A percentile compares a stretch with the other conserved stretches of the same genome.
These are phyloP conservation scores for Schizophyllum commune DNA, from an alignment of 1,284 basidiomycete genomes.

Conservation along the genomic window DNA sequence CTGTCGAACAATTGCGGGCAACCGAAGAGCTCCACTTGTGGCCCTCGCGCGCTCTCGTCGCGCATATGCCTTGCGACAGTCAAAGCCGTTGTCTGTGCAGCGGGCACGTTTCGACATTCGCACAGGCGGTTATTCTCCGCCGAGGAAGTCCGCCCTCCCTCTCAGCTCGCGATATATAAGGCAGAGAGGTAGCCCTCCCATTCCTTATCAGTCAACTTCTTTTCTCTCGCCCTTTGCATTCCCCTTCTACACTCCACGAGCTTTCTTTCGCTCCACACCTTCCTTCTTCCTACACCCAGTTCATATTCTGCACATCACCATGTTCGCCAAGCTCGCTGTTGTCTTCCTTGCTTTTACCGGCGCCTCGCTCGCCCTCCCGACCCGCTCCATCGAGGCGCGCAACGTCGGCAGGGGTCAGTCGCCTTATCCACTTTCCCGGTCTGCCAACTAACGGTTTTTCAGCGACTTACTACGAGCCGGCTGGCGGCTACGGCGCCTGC, in stretches of 20 bases:
- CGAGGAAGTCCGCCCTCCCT: not conserved
- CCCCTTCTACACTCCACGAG: not conserved
- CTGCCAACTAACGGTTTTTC: not conserved
- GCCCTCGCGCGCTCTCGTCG: too few relatives aligned
- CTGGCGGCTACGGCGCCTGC: slow-evolving; percentile 3
- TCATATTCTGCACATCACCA: not conserved
- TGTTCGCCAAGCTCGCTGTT: not conserved
- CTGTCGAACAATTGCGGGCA: too few relatives aligned
- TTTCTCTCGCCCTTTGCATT: not conserved
- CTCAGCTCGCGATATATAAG: not conserved
- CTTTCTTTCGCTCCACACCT: not conserved
- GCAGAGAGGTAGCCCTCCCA: too few relatives aligned
- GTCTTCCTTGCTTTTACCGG: not conserved
- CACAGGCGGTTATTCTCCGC: not conserved
- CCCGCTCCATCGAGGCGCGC: not conserved
- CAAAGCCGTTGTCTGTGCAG: not conserved
- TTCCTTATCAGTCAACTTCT: not conserved
- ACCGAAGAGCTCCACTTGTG: too few relatives aligned
- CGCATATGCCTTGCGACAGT: too few relatives aligned
- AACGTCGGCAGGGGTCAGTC: not conserved
- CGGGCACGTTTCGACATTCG: not conserved
- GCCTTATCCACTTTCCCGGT: too few relatives aligned
- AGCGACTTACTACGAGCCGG: slow-evolving; percentile 6
- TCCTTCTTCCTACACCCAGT: not conserved
- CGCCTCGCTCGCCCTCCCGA: not conserved